Conservation (phyloP, 305 asterid species). For the Andrographis paniculata region DNA sequence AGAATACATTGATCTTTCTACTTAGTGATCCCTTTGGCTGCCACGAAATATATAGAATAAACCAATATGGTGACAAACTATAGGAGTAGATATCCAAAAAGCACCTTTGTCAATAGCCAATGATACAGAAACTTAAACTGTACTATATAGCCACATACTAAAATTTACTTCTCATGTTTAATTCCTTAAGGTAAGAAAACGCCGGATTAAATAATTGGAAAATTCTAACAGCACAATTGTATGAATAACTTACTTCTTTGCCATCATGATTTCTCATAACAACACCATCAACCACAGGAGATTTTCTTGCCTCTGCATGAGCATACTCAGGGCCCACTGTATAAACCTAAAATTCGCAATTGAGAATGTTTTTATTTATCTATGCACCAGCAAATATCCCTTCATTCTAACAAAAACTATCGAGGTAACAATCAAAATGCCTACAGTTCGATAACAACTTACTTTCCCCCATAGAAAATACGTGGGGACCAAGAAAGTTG, state of each 20-base stretch:
- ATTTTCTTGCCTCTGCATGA: conserved; percentile 98
- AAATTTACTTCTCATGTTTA: no score
- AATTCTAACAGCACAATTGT: conserved; percentile 7
- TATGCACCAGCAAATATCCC: not conserved
- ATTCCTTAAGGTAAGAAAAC: not conserved
- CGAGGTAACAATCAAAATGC: not conserved
- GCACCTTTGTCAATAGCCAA: not conserved
- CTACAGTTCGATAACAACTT: not conserved
- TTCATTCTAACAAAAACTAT: not conserved
- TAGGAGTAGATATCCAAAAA: not conserved
- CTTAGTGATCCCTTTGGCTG: not conserved
- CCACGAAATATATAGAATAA: not conserved
- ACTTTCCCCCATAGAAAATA: not conserved
- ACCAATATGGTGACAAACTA: not conserved
- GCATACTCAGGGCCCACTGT: conserved; percentile 99
- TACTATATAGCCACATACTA: not conserved
- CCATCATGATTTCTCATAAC: conserved; percentile 98
- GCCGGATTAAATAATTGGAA: not conserved
- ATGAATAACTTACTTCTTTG: conserved; percentile 68
- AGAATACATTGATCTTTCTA: not conserved
- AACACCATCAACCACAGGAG: conserved; percentile 99
- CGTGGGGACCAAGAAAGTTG: not conserved
- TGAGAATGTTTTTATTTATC: conserved; percentile 3
- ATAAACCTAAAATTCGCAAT: conserved; percentile 50
- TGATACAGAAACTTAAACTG: not conserved